These are phyloP conservation scores for Aulographum hederae DNA, from an alignment of 2,329 filamentous ascomycete species.

Conservation along the genomic window DNA sequence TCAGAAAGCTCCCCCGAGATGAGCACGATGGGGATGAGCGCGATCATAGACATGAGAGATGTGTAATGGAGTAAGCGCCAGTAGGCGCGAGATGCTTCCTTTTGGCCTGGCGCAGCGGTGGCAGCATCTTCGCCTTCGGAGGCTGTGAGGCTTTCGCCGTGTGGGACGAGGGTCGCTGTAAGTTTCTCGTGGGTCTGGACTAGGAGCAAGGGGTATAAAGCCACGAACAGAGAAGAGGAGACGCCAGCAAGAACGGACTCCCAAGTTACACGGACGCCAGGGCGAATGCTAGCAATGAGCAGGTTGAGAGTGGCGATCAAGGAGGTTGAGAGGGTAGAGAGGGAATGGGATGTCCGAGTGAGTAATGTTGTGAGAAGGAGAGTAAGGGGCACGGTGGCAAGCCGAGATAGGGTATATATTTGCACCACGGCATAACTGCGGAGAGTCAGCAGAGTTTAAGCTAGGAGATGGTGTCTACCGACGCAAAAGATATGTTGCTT, in stretches of 20 bases:
- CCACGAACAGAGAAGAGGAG: slow-evolving; percentile 32
- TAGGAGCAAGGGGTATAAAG: slow-evolving; percentile 32
- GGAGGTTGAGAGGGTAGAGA: slow-evolving; percentile 29
- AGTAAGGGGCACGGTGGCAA: slow-evolving; percentile 30
- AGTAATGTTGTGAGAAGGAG: slow-evolving; percentile 29
- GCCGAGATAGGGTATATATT: slow-evolving; percentile 33
- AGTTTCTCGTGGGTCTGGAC: slow-evolving; percentile 30
- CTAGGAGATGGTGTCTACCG: slow-evolving; percentile 8
- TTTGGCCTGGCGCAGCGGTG: slow-evolving; percentile 9
- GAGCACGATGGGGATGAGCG: slow-evolving; percentile 30
- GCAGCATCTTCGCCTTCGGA: not conserved
- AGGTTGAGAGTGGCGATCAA: slow-evolving; percentile 33
- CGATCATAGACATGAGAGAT: slow-evolving; percentile 28
- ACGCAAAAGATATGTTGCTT: slow-evolving; percentile 36
- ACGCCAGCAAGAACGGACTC: slow-evolving; percentile 33
- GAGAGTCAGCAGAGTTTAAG: slow-evolving; percentile 1
- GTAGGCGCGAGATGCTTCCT: slow-evolving; percentile 31
- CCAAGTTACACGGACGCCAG: slow-evolving; percentile 29
- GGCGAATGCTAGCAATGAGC: slow-evolving; percentile 27
- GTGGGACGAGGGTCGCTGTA: slow-evolving; percentile 23
- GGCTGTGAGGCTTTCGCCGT: slow-evolving; percentile 24
- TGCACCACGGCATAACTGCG: slow-evolving; percentile 30
- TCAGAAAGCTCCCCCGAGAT: slow-evolving; percentile 29
- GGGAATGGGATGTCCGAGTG: slow-evolving; percentile 26
- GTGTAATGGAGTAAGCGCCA: slow-evolving; percentile 34